Conservation (phyloP, 768 basidiomycete species). For the Krasilnikovozyma curviuscula region DNA sequence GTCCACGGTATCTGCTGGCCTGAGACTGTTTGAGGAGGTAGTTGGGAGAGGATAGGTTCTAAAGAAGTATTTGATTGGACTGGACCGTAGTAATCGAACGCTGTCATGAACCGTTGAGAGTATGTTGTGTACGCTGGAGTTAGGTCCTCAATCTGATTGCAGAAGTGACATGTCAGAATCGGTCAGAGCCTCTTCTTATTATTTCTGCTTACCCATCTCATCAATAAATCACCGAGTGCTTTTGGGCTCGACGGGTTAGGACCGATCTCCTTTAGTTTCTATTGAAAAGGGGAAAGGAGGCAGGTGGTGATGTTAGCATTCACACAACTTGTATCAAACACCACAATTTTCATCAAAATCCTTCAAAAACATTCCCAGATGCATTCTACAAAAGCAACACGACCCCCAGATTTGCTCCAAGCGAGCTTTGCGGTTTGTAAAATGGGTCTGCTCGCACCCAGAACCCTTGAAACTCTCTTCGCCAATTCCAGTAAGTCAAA, state of each 20-base stretch:
- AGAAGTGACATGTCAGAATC: not conserved
- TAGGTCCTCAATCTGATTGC: slow-evolving; percentile 66
- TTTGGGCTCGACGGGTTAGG: slow-evolving; percentile 81
- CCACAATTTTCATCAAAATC: no score
- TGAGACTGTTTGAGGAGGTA: slow-evolving; percentile 37
- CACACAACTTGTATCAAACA: no score
- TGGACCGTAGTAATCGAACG: slow-evolving; percentile 69
- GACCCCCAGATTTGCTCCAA: no score
- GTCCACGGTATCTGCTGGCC: slow-evolving; percentile 38
- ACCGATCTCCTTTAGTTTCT: slow-evolving; percentile 91
- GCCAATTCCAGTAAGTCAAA: not conserved
- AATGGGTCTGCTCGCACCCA: no score
- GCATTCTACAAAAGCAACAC: no score
- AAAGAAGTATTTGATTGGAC: slow-evolving; percentile 60
- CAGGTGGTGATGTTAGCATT: not conserved
- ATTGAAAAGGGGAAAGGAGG: slow-evolving; percentile 1
- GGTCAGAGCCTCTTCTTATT: not conserved
- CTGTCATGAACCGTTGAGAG: slow-evolving; percentile 45
- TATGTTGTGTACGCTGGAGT: slow-evolving; percentile 71
- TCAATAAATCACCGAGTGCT: slow-evolving; percentile 79
- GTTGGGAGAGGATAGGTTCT: slow-evolving; percentile 42
- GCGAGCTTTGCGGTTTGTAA: no score
- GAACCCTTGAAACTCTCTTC: no score
- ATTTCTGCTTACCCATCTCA: slow-evolving; percentile 83
- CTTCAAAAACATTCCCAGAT: no score